These are phyloP conservation scores for Penicillium sp. DNA, from an alignment of 2,329 filamentous ascomycete genomes.

Conservation along the genomic window DNA sequence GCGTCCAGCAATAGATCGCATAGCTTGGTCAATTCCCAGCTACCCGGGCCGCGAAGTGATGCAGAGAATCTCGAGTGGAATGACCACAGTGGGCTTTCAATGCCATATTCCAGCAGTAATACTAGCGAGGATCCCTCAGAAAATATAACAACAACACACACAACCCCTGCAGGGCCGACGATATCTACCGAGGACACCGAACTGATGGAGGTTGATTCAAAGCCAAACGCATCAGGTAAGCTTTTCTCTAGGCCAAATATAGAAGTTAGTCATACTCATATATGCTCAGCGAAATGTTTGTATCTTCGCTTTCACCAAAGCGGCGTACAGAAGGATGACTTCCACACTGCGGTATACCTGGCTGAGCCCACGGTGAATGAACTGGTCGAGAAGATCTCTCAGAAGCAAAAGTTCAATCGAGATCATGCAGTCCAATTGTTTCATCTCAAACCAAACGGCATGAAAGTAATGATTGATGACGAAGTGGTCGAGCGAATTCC, in stretches of 20 bases:
- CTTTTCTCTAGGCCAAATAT: background rate
- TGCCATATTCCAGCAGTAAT: background rate
- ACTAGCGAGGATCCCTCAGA: background rate
- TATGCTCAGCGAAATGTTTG: background rate
- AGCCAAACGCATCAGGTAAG: background rate
- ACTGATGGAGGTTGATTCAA: background rate
- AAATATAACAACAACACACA: background rate
- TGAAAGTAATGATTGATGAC: constrained; percentile 1
- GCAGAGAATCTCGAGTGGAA: background rate
- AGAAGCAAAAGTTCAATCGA: background rate
- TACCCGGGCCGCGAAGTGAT: background rate
- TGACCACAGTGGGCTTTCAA: background rate
- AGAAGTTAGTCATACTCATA: background rate
- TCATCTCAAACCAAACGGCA: background rate
- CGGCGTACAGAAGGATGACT: background rate
- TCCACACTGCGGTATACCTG: background rate
- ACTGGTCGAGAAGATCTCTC: background rate
- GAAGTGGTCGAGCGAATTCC: constrained; percentile 1
- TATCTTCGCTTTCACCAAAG: background rate
- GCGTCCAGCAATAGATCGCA: background rate
- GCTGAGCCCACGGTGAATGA: background rate
- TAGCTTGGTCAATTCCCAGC: background rate
- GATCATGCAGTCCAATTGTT: background rate
- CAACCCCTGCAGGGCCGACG: background rate
- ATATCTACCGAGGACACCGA: background rate